Evolutionary conservation across 2,329 filamentous ascomycete genomes (phyloP).

Genomic region (Helotiales sp.): DNA sequence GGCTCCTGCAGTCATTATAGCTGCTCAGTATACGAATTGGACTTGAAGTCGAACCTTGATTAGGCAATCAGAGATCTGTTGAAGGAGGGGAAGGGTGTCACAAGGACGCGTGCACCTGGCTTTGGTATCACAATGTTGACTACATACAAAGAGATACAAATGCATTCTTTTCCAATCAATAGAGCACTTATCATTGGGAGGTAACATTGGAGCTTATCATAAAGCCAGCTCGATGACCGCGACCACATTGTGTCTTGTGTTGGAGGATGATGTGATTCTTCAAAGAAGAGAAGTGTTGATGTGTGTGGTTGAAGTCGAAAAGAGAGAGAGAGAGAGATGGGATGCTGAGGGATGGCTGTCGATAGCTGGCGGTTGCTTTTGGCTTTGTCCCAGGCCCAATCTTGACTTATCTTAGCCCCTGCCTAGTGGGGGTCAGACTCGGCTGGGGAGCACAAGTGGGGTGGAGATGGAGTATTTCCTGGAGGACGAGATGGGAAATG

Average conservation of each 20-base stretch:
- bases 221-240: constrained; percentile 22
- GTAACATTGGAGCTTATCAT: constrained; percentile 38
- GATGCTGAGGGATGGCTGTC: not conserved
- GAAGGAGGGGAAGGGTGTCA: too few species aligned
- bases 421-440: not conserved
- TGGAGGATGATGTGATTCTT: not conserved
- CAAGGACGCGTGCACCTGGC: too few species aligned
- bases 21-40: too few species aligned
- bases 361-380: not conserved
- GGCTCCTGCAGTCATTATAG: not conserved
- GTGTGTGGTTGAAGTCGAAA: not conserved
- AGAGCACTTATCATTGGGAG: too few species aligned
- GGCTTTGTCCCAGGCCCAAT: constrained; percentile 6
- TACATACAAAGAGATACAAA: too few species aligned
- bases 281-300: not conserved
- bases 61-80: too few species aligned
- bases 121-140: too few species aligned
- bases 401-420: not conserved
- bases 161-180: too few species aligned
- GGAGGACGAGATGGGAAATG: not conserved
- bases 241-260: constrained; percentile 28
- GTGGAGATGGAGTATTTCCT: not conserved
- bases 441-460: not conserved
- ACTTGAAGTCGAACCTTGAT: too few species aligned
- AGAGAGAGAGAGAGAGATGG: not conserved